A percentile compares a stretch with the other conserved stretches of the same genome.
Conservation (phyloP, 305 asterid genomes). For the Fraxinus dipetala region DNA sequence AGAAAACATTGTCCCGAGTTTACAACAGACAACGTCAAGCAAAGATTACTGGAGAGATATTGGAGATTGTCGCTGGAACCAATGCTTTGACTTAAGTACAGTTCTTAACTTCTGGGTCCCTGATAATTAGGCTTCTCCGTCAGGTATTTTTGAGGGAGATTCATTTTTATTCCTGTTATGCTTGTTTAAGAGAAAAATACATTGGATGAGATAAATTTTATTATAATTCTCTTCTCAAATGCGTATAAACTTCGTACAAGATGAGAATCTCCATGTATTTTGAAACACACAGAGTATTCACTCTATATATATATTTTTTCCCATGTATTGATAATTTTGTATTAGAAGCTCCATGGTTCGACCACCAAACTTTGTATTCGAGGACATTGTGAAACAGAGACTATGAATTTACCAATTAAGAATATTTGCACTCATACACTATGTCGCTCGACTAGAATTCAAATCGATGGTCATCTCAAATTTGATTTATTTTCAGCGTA, state of each 20-base stretch:
- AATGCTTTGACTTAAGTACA: conserved; percentile 43
- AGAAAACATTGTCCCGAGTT: conserved; percentile 52
- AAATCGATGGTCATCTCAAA: not conserved
- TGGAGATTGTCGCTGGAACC: conserved; percentile 94
- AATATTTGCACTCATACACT: not conserved
- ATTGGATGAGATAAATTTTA: conserved; percentile 27
- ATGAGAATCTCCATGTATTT: conserved; percentile 40
- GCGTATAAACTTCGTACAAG: conserved; percentile 34
- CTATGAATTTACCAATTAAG: not conserved
- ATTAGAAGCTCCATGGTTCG: not conserved
- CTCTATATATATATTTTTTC: not conserved
- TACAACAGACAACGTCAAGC: conserved; percentile 91
- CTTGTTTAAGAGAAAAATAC: conserved; percentile 16
- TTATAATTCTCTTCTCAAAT: conserved; percentile 32
- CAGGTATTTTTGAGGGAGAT: conserved; percentile 34
- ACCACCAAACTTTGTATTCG: not conserved
- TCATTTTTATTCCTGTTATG: conserved; percentile 23
- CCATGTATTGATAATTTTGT: not conserved
- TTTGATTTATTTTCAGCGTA: not conserved
- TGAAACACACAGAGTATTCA: conserved; percentile 25
- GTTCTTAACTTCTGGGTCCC: not conserved
- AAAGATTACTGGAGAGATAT: conserved; percentile 87
- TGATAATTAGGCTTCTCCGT: conserved; percentile 26
- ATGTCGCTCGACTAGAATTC: not conserved
- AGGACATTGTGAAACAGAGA: not conserved